Percentiles rank a stretch among this genome's conserved stretches.
Conservation (phyloP, 495 filamentous ascomycete genomes). For the Aspergillus ostianus region DNA sequence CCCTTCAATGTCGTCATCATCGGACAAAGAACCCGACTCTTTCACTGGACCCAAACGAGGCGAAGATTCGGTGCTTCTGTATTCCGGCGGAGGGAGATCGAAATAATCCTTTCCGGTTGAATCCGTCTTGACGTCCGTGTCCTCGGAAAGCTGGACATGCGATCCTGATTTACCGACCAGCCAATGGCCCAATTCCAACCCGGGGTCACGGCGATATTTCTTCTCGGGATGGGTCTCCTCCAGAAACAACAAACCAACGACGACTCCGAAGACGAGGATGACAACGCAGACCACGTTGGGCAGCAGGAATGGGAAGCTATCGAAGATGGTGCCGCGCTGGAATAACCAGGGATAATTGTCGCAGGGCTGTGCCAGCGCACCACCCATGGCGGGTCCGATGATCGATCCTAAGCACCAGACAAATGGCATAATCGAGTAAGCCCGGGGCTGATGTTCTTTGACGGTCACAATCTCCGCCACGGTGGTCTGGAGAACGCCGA, state of each 20-base stretch:
- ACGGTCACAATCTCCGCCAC: constrained; percentile 89
- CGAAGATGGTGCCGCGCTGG: constrained; percentile 69
- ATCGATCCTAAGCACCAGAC: constrained; percentile 96
- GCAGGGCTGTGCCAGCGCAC: constrained; percentile 83
- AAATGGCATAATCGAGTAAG: constrained; percentile 96
- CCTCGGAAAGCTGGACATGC: constrained; percentile 34
- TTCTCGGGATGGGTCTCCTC: constrained; percentile 92
- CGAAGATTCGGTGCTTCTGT: constrained; percentile 65
- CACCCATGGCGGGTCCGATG: constrained; percentile 86
- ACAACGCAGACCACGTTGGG: constrained; percentile 88
- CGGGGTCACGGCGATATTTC: constrained; percentile 71
- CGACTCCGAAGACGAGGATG: constrained; percentile 73
- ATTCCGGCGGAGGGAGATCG: constrained; percentile 60
- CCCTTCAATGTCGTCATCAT: constrained; percentile 47
- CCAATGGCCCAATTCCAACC: constrained; percentile 74
- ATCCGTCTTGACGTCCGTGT: constrained; percentile 28
- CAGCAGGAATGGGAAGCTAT: constrained; percentile 83
- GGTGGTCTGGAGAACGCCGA: constrained; percentile 92
- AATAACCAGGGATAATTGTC: constrained; percentile 78
- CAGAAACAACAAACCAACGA: constrained; percentile 83
- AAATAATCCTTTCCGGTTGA: constrained; percentile 49
- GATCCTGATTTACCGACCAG: constrained; percentile 54
- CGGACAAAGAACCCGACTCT: constrained; percentile 24
- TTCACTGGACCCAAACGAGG: constrained; percentile 50
- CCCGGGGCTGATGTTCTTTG: constrained; percentile 88